A percentile compares a stretch with the other conserved stretches of the same genome.
Conservation (phyloP, 192 early-diverging fungal species). For the Backusella tuberculispora region DNA sequence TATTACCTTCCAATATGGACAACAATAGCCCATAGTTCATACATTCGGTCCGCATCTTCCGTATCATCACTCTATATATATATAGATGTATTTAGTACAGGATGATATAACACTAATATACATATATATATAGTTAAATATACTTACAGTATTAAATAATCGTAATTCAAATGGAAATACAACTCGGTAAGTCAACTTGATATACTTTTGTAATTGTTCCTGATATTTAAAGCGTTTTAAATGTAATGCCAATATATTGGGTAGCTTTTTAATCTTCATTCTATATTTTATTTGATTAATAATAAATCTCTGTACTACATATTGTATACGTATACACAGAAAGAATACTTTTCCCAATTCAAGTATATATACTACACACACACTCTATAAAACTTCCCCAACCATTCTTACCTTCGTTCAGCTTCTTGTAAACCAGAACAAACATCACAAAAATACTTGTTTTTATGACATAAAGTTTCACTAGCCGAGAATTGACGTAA, state of each 20-base stretch:
- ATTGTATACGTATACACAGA: neutral
- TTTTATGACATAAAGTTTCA: conserved; percentile 93
- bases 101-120: neutral
- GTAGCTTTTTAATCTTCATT: conserved; percentile 94
- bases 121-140: neutral
- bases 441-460: conserved; percentile 98
- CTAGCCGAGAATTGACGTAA: conserved; percentile 95
- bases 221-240: conserved; percentile 99
- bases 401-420: conserved; percentile 69
- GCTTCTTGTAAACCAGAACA: conserved; percentile 97
- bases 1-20: conserved; percentile 89
- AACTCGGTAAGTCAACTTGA: conserved; percentile 95
- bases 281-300: conserved; percentile 47
- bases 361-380: neutral
- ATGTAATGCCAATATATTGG: conserved; percentile 94
- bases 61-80: conserved; percentile 71
- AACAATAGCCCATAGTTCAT: conserved; percentile 87
- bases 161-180: conserved; percentile 93
- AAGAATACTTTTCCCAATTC: neutral
- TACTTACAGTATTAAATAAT: conserved; percentile 86
- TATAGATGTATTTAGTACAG: neutral
- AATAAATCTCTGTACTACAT: too few species aligned
- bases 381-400: neutral
- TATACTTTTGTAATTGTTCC: conserved; percentile 86
- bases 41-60: conserved; percentile 83